Evolutionary conservation across 2,329 filamentous ascomycete species (phyloP).

Genomic region (Mycosphaerella sp.): DNA sequence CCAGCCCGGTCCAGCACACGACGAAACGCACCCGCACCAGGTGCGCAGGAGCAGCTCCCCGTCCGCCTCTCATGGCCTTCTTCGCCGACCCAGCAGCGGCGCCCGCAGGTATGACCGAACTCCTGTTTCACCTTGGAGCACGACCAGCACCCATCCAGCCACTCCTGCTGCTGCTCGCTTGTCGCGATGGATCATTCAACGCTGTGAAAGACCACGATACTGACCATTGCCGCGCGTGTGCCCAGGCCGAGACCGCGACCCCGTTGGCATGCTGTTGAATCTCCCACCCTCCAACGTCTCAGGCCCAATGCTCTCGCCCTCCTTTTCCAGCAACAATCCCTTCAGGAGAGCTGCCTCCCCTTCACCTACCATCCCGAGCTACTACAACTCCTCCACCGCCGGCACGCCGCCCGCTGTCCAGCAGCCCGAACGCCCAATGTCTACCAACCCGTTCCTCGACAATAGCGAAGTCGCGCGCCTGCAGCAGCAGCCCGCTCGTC

Average conservation of each 20-base stretch:
- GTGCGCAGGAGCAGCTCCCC: neutral
- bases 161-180: neutral
- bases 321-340: conserved; percentile 70
- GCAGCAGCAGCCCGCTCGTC: conserved; percentile 23
- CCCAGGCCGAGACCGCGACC: conserved; percentile 44
- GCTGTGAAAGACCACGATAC: conserved; percentile 20
- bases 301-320: conserved; percentile 40
- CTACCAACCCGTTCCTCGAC: conserved; percentile 69
- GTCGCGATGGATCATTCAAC: neutral
- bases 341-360: conserved; percentile 61
- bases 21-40: neutral
- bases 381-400: conserved; percentile 3
- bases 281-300: conserved; percentile 3
- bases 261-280: conserved; percentile 16
- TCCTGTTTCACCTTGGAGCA: conserved; percentile 16
- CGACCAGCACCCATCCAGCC: neutral
- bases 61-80: conserved; percentile 12
- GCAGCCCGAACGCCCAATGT: conserved; percentile 51
- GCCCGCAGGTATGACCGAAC: conserved; percentile 15
- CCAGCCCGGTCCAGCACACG: neutral
- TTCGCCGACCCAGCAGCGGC: conserved; percentile 14
- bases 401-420: conserved; percentile 37
- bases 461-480: conserved; percentile 23
- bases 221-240: conserved; percentile 8
- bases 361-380: conserved; percentile 26